phyloP scores from a whole-genome alignment of 2,329 filamentous ascomycete genomes.

The Colletotrichum salicis region DNA sequence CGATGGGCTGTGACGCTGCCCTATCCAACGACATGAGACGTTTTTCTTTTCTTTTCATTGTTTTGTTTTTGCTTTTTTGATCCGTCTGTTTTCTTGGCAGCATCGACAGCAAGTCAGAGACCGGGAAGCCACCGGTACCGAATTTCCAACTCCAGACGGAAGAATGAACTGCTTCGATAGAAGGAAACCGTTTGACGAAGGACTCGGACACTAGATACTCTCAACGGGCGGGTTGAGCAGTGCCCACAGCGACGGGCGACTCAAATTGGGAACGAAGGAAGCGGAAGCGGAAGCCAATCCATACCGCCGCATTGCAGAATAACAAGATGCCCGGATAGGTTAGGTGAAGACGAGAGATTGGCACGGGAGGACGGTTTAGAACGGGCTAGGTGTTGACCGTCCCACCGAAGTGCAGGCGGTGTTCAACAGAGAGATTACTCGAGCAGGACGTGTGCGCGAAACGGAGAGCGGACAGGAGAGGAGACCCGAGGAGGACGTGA shows the following conservation, averaged over 20 bases:
- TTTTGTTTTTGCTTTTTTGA: not conserved
- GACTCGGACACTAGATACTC: not conserved
- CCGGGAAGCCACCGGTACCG: slow-evolving; percentile 13
- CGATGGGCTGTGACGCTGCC: slow-evolving; percentile 3
- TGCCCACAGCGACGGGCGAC: not conserved
- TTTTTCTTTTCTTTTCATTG: not conserved
- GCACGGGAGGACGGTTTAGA: not conserved
- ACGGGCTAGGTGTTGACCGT: slow-evolving; percentile 9
- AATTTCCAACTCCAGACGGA: slow-evolving; percentile 8
- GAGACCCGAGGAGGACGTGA: not conserved
- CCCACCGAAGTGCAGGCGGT: slow-evolving; percentile 11
- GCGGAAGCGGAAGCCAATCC: slow-evolving; percentile 21
- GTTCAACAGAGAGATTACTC: slow-evolving; percentile 24
- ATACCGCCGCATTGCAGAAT: not conserved
- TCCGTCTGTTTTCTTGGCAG: slow-evolving; percentile 22
- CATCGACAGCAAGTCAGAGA: slow-evolving; percentile 11
- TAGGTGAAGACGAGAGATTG: not conserved
- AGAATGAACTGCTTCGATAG: not conserved
- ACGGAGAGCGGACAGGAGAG: not conserved
- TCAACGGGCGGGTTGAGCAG: slow-evolving; percentile 9
- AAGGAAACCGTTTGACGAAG: not conserved
- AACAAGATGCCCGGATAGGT: slow-evolving; percentile 3
- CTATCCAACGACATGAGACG: not conserved
- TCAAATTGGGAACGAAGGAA: slow-evolving; percentile 13
- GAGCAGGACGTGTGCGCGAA: not conserved